Evolutionary conservation across 257 asterid species (phyloP).

Genomic region (Solanum microdontum): DNA sequence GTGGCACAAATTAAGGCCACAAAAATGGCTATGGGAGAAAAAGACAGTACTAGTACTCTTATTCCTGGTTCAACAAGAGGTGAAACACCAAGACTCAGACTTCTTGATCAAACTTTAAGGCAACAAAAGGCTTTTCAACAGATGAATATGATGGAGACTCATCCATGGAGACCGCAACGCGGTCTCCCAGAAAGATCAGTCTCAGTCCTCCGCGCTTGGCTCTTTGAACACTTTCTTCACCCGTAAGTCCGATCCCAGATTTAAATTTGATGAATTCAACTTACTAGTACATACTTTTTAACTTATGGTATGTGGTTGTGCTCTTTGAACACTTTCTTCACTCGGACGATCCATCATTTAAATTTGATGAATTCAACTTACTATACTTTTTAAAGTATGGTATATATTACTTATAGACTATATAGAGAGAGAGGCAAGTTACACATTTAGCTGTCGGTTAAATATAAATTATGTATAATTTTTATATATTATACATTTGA

Average conservation of each 20-base stretch:
- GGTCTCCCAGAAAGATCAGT: constrained; percentile 86
- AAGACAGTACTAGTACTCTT: constrained; percentile 18
- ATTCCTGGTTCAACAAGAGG: constrained; percentile 51
- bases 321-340: constrained; percentile 88
- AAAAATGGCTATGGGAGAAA: constrained; percentile 64
- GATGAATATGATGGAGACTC: constrained; percentile 64
- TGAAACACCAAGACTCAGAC: constrained; percentile 61
- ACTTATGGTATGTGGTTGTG: constrained; percentile 35
- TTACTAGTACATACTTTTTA: neutral
- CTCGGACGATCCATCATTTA: constrained; percentile 10
- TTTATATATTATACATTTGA: neutral
- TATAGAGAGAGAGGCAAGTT: neutral
- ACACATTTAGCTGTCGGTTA: neutral
- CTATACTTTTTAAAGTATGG: too few species aligned
- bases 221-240: constrained; percentile 91
- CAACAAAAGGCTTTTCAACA: constrained; percentile 77
- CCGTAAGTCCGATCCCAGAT: constrained; percentile 16
- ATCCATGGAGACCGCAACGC: constrained; percentile 90
- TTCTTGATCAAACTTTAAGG: constrained; percentile 69
- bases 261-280: neutral
- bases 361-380: neutral
- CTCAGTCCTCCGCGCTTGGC: constrained; percentile 79
- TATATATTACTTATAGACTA: too few species aligned
- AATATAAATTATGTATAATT: neutral
- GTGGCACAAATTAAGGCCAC: constrained; percentile 42